phyloP scores from a whole-genome alignment of 2,329 filamentous ascomycete genomes.

The Zasmidium angulare region DNA sequence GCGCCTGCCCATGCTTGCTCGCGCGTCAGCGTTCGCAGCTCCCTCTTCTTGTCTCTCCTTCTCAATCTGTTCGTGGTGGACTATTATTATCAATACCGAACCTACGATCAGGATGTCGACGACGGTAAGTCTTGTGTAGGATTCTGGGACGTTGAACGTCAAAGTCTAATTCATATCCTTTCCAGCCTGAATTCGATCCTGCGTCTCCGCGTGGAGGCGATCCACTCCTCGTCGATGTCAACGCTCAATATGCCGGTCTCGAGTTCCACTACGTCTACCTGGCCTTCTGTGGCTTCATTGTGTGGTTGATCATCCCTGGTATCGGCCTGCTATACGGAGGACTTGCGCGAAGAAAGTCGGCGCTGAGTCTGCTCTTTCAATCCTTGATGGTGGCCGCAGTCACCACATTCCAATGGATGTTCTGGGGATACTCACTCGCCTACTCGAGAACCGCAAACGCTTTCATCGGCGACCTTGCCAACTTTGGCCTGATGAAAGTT shows the following conservation, averaged over 20 bases:
- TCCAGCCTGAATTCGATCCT: conserved; percentile 40
- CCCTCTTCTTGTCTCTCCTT: neutral
- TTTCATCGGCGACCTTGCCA: conserved; percentile 63
- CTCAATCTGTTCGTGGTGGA: neutral
- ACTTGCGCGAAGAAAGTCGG: conserved; percentile 62
- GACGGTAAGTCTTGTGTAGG: neutral
- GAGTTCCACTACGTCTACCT: conserved; percentile 64
- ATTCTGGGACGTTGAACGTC: neutral
- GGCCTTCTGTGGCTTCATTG: conserved; percentile 59
- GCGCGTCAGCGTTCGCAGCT: neutral
- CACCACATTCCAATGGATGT: conserved; percentile 62
- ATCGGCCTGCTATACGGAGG: conserved; percentile 66
- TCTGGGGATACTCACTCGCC: conserved; percentile 63
- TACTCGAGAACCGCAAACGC: conserved; percentile 60
- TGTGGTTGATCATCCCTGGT: conserved; percentile 67
- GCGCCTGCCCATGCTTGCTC: neutral
- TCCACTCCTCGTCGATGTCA: conserved; percentile 54
- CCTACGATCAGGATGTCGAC: neutral
- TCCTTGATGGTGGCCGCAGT: conserved; percentile 59
- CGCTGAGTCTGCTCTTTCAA: conserved; percentile 63
- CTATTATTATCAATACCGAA: too few species aligned
- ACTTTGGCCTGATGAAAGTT: conserved; percentile 63
- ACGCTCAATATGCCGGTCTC: conserved; percentile 58
- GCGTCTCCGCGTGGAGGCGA: conserved; percentile 55
- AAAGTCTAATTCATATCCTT: neutral